phyloP scores from a whole-genome alignment of 2,329 filamentous ascomycete species.

The Aspergillus sclerotialis region DNA sequence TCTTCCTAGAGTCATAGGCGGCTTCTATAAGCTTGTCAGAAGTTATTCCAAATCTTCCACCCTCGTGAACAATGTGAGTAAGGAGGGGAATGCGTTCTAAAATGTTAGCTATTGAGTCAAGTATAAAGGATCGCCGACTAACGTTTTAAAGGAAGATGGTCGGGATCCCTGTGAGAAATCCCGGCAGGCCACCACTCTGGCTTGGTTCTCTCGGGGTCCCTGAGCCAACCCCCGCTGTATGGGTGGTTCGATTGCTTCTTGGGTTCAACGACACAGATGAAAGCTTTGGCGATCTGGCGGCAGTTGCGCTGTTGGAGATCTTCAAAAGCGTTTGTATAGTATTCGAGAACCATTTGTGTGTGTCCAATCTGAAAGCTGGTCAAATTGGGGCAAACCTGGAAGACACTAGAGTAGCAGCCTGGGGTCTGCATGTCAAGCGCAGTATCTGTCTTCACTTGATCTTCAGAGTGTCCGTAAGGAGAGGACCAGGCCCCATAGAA shows the following conservation, averaged over 20 bases:
- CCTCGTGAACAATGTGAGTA: slow-evolving; percentile 33
- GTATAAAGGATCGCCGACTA: neutral
- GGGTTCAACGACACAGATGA: slow-evolving; percentile 37
- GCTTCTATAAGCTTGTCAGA: slow-evolving; percentile 32
- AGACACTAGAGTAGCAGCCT: no score
- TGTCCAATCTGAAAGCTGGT: no score
- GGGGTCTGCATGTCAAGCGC: no score
- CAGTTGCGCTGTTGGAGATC: slow-evolving; percentile 37
- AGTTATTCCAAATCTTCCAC: slow-evolving; percentile 29
- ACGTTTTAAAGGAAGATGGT: slow-evolving; percentile 27
- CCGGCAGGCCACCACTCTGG: slow-evolving; percentile 34
- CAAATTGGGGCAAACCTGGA: no score
- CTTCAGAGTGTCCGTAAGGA: no score
- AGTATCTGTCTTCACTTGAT: no score
- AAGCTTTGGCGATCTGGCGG: slow-evolving; percentile 35
- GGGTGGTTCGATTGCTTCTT: slow-evolving; percentile 39
- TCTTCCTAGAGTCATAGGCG: slow-evolving; percentile 31
- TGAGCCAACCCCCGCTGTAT: slow-evolving; percentile 34
- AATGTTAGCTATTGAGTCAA: neutral
- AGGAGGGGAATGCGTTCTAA: slow-evolving; percentile 34
- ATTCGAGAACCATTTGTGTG: no score
- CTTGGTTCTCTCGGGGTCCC: slow-evolving; percentile 34
- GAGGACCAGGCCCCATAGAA: no score
- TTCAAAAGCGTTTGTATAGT: slow-evolving; percentile 33
- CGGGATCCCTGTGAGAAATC: slow-evolving; percentile 38